Base-by-base conservation (phyloP, 768 basidiomycete species). In the Fistulinella prunicolor region DNA sequence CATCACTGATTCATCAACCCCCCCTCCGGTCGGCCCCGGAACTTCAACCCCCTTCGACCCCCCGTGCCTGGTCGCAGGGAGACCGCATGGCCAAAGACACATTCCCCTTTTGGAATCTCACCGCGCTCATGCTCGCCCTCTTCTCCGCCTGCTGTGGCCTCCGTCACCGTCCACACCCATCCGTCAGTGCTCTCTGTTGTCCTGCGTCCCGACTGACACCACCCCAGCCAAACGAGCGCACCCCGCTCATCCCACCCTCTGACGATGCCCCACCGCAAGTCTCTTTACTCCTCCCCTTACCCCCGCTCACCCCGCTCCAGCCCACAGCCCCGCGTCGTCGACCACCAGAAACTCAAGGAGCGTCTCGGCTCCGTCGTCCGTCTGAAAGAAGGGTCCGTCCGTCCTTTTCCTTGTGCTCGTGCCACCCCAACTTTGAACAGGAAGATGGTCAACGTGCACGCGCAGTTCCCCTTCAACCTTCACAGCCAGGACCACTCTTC, bases 371-470 rank as follows among this genome's bases (percentile, higher is more conserved):
- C 72, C 9, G 83, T 85, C 26, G 81, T 85, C 22, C 78, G 80
- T 4, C 64, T 77, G 2, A 82, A 80, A 58, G 80, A 83, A 66
- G 76, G 80, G 83, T 83, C 49, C 50, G 76, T 70, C 23, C 9
- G 1, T 12, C 14, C 35, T 16, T 9, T 46, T 20, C n/a, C 44
- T 16, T 16, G 1, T n/a, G n/a, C n/a, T 36, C 23, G 22, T 44
- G 6, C 28, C 22, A 12, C 37, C 30, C 38, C 50, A 24, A 24
- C 46, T 42, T 13, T 42, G 46, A 23, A 28, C 62, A 86, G 83
- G 26, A 83, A 79, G 74, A 85, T 86, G 84, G 83, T 86, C 54
- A 84, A 85, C 47, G 76, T 86, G 13, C 75, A 76, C 46, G 77
- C 80, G 2, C 74, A 72, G 20, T 70, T 79, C 22, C 83, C 83